phyloP scores from a whole-genome alignment of 192 early-diverging fungal genomes.

The Chytriomyces sp. region DNA sequence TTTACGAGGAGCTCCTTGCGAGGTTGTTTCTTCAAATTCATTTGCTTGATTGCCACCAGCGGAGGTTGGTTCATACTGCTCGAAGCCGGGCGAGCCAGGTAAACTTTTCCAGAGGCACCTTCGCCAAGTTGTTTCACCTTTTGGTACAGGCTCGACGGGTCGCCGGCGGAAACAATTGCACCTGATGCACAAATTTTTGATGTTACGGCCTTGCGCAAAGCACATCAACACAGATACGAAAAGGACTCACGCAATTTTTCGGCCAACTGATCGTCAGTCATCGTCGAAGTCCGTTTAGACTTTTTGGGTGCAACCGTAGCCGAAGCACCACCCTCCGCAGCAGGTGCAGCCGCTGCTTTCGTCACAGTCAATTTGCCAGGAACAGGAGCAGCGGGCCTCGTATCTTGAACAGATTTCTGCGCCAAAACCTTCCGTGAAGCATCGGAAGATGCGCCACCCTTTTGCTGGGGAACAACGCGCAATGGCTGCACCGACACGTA shows the following conservation, averaged over 20 bases:
- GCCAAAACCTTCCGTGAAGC: not conserved
- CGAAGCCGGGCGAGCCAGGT: slow-evolving; percentile 69
- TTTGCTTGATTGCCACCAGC: slow-evolving; percentile 65
- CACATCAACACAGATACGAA: not conserved
- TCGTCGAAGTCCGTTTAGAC: slow-evolving; percentile 79
- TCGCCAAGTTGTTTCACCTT: slow-evolving; percentile 96
- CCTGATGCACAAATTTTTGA: slow-evolving; percentile 23
- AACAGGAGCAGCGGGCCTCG: slow-evolving; percentile 23
- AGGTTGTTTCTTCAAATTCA: slow-evolving; percentile 58
- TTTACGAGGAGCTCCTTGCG: slow-evolving; percentile 66
- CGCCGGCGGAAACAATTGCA: slow-evolving; percentile 84
- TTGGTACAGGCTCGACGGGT: slow-evolving; percentile 87
- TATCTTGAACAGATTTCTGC: slow-evolving; percentile 30
- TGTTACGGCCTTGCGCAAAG: not conserved
- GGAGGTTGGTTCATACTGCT: slow-evolving; percentile 37
- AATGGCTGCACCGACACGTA: not conserved
- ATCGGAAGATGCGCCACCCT: slow-evolving; percentile 17
- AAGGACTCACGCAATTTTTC: slow-evolving; percentile 71
- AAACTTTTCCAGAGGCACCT: slow-evolving; percentile 97
- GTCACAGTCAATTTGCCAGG: slow-evolving; percentile 5
- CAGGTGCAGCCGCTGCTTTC: slow-evolving; percentile 34
- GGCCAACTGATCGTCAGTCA: slow-evolving; percentile 94
- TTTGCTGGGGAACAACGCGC: slow-evolving; percentile 7
- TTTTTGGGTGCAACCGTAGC: slow-evolving; percentile 35
- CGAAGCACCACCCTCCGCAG: slow-evolving; percentile 36